A percentile compares a stretch with the other conserved stretches of the same genome.
phyloP scores from a whole-genome alignment of 441 rosid species.

The Iberis amara region DNA sequence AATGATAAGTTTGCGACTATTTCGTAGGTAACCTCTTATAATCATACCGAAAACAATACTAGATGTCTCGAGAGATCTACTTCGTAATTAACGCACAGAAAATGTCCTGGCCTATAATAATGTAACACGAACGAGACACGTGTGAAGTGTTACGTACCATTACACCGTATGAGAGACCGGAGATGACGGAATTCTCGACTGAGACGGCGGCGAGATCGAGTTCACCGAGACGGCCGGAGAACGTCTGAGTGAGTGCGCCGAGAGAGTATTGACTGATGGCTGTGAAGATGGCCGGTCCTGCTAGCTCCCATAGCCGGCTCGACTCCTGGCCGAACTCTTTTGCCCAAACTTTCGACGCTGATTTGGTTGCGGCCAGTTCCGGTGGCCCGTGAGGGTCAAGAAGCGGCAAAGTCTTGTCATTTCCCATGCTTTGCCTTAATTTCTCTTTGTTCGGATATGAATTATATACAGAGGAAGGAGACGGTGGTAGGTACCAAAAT shows the following conservation, averaged over 20 bases:
- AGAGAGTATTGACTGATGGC: constrained; percentile 68
- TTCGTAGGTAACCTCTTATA: no score
- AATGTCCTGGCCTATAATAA: background rate
- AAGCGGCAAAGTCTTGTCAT: constrained; percentile 24
- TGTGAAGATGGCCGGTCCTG: constrained; percentile 81
- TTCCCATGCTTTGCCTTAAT: constrained; percentile 1
- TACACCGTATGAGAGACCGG: constrained; percentile 79
- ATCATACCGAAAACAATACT: no score
- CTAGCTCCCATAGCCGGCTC: constrained; percentile 62
- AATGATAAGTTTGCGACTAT: no score
- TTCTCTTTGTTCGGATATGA: no score
- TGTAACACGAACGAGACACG: constrained; percentile 9
- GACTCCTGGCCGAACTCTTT: constrained; percentile 60
- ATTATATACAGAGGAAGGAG: no score
- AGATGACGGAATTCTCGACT: constrained; percentile 75
- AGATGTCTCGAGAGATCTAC: background rate
- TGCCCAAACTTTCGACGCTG: constrained; percentile 25
- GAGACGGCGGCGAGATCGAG: constrained; percentile 80
- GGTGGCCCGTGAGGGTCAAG: constrained; percentile 26
- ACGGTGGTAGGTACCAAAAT: no score
- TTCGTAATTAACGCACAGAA: background rate
- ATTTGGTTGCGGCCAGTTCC: constrained; percentile 18
- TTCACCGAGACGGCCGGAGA: constrained; percentile 64
- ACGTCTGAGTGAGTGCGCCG: constrained; percentile 78
- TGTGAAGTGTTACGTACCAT: constrained; percentile 45